Conservation (phyloP, 805 yeast genomes). For the Saccharomycopsis capsularis region DNA sequence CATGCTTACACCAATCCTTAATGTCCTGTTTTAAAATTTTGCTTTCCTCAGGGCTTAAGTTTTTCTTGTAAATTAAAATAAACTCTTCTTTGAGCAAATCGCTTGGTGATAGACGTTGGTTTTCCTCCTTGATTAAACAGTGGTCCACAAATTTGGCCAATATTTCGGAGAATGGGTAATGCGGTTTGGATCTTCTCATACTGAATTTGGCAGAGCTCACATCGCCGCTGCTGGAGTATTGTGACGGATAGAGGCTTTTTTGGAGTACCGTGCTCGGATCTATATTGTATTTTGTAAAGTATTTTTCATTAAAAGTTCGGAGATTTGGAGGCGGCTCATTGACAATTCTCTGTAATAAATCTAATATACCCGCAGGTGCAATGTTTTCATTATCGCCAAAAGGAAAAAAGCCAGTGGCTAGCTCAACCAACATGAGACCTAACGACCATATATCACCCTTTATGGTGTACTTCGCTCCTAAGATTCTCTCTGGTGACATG, state of each 20-base stretch:
- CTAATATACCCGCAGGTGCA: conserved; percentile 81
- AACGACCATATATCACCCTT: conserved; percentile 97
- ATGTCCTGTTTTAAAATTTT: conserved; percentile 28
- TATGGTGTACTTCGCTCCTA: conserved; percentile 89
- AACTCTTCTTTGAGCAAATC: conserved; percentile 44
- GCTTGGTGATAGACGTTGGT: conserved; percentile 62
- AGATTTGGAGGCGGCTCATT: conserved; percentile 85
- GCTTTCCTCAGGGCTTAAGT: conserved; percentile 26
- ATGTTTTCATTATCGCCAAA: conserved; percentile 48
- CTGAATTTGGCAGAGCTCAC: not conserved
- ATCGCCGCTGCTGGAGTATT: conserved; percentile 1
- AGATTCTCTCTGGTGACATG: conserved; percentile 97
- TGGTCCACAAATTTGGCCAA: conserved; percentile 64
- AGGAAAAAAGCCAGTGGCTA: conserved; percentile 81
- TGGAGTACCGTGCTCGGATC: conserved; percentile 23
- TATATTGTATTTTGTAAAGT: conserved; percentile 27
- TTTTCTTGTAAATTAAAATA: conserved; percentile 29
- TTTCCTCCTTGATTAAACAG: conserved; percentile 68
- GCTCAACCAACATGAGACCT: conserved; percentile 83
- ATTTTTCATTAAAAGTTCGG: conserved; percentile 32
- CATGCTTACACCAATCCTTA: conserved; percentile 37
- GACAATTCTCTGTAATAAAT: conserved; percentile 84
- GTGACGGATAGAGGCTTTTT: conserved; percentile 17
- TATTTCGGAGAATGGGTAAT: conserved; percentile 34
- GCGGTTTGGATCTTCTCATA: conserved; percentile 8